Evolutionary conservation across 768 basidiomycete genomes (phyloP).

Genomic region (Collybia nuda): DNA sequence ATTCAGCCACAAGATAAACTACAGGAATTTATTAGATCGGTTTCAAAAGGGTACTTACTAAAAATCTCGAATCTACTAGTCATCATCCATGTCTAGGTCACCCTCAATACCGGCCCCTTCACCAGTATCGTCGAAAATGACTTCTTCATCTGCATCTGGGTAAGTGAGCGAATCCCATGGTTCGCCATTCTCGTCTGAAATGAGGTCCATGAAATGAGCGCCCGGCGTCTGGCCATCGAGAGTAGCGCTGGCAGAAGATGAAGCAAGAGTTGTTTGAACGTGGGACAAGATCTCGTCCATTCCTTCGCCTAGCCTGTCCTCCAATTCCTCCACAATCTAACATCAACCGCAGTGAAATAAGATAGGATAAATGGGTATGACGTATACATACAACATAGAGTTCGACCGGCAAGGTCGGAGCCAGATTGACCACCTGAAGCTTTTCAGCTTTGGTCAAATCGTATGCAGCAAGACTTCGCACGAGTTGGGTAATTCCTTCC

Average conservation of each 20-base stretch:
- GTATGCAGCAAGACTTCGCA: constrained; percentile 64
- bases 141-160: constrained; percentile 20
- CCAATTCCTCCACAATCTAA: constrained; percentile 90
- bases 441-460: constrained; percentile 90
- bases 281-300: constrained; percentile 65
- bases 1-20: too few relatives aligned
- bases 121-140: constrained; percentile 63
- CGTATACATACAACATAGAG: constrained; percentile 78
- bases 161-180: constrained; percentile 1
- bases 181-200: background rate
- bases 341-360: background rate
- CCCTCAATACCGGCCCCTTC: constrained; percentile 69
- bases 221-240: constrained; percentile 1
- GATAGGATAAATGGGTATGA: background rate
- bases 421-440: constrained; percentile 88
- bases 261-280: constrained; percentile 46
- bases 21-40: too few relatives aligned
- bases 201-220: background rate
- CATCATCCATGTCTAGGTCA: constrained; percentile 56
- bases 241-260: background rate
- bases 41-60: too few relatives aligned
- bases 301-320: constrained; percentile 72
- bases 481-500: constrained; percentile 62
- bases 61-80: background rate
- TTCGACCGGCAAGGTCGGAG: constrained; percentile 79